phyloP scores from a whole-genome alignment of 148 eudicot genomes.

The Salicornia ramosissima region DNA sequence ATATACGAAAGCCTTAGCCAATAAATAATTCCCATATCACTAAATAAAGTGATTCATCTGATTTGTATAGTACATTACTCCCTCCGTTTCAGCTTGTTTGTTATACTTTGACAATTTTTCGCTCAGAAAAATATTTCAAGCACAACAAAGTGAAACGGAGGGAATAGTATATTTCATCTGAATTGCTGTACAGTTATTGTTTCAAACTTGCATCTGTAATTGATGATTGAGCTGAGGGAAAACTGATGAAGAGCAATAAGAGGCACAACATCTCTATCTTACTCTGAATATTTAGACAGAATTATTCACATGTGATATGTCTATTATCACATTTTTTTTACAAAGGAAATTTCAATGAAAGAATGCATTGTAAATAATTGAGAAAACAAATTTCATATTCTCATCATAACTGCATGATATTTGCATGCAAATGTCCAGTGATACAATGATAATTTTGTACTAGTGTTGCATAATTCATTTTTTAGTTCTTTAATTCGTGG shows the following conservation, averaged over 20 bases:
- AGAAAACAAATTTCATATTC: neutral
- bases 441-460: too few species aligned
- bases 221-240: neutral
- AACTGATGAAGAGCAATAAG: too few species aligned
- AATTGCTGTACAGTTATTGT: neutral
- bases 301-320: neutral
- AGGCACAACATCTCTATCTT: too few species aligned
- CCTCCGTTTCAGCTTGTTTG: too few species aligned
- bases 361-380: neutral
- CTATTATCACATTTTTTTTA: neutral
- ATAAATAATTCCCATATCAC: neutral
- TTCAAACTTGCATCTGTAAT: neutral
- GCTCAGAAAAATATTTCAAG: too few species aligned
- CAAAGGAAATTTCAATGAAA: neutral
- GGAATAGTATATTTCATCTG: neutral
- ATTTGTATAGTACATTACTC: too few species aligned
- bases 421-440: slow-evolving; percentile 11
- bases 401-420: neutral
- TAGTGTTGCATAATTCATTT: too few species aligned
- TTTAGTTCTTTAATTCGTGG: too few species aligned
- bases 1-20: neutral
- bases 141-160: too few species aligned
- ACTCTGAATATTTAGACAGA: too few species aligned
- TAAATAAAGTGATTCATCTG: neutral
- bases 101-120: too few species aligned